Evolutionary conservation across 768 basidiomycete genomes (phyloP), one percentile per base, ranked within the genome.

Genomic region (Tulasnella calospora): DNA sequence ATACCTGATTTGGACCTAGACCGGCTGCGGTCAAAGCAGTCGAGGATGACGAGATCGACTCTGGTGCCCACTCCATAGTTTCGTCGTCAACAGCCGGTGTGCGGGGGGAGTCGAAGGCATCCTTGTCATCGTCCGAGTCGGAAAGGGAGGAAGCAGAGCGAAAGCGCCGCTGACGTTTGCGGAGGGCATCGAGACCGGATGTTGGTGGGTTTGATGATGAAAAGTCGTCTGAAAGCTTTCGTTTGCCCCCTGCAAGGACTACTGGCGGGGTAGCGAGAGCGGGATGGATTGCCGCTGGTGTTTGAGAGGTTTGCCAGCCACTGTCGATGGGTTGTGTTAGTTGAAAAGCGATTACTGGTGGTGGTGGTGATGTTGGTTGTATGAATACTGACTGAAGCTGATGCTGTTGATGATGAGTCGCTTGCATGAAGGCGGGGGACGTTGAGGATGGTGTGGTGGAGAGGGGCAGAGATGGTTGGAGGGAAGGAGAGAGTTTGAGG

Each of bases 61-160:
- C 75, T 33, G 75, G 30, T 27, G 75, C n/a, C 75, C 75, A 76
- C 38, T 76, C 75, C 75, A 76, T 76, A 30, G 57, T 15, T 35
- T 76, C 57, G 57, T 76, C 75, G 30, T 40, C 19, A 33, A 38
- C 23, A 3, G 51, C 51, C 1, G 75, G 51, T n/a, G 75, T 51
- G 19, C 38, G 47, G 15, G 51, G 47, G 2, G 75, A 61, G 41
- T 61, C 75, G 75, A 40, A 46, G 21, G 33, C 55, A n/a, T 74
- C 73, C 27, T 74, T 55, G 33, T 74, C 73, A 67, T 76, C 47
- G 55, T 76, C 75, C 47, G 75, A 61, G 57, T 76, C 75, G 33
- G 75, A 76, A 35, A 76, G 36, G 19, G 75, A 76, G n/a, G 35
- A 5, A 27, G 38, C 46, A 51, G 75, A 61, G 19, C 30, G 75